Conservation (phyloP, 2,329 filamentous ascomycete genomes). For the Chaetomium globosum region DNA sequence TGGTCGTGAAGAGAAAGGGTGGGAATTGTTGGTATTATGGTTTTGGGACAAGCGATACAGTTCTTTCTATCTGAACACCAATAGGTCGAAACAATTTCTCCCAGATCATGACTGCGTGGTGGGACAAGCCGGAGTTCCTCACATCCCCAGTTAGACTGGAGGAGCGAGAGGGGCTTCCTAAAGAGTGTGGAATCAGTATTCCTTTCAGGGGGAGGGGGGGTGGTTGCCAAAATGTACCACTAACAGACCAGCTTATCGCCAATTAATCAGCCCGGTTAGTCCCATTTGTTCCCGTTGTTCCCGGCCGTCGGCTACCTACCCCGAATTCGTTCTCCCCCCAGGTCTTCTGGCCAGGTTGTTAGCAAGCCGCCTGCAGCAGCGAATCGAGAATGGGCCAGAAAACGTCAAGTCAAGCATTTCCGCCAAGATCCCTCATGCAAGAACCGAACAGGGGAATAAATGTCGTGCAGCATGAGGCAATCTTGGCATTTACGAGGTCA, state of each 20-base stretch:
- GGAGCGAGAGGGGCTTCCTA: neutral
- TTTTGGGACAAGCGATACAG: neutral
- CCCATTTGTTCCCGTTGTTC: constrained; percentile 7
- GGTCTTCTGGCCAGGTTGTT: neutral
- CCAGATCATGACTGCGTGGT: neutral
- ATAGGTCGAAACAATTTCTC: neutral
- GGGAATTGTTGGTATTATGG: neutral
- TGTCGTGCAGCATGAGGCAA: constrained; percentile 13
- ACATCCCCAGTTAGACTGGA: neutral
- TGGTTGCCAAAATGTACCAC: neutral
- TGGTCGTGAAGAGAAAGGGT: neutral
- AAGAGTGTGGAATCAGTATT: neutral
- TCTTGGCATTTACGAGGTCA: constrained; percentile 18
- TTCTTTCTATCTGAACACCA: neutral
- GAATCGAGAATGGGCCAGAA: neutral
- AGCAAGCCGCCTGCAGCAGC: neutral
- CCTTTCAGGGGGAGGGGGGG: too few relatives aligned
- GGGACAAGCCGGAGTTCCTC: neutral
- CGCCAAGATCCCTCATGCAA: constrained; percentile 10
- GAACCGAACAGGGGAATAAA: neutral
- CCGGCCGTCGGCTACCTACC: neutral
- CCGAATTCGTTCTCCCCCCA: neutral
- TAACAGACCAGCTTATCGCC: neutral
- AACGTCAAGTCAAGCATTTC: constrained; percentile 21
- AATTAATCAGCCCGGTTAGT: neutral